Evolutionary conservation across 495 filamentous ascomycete genomes (phyloP), one percentile per base, ranked within the genome.

Genomic region (Penicillium egyptiacum): DNA sequence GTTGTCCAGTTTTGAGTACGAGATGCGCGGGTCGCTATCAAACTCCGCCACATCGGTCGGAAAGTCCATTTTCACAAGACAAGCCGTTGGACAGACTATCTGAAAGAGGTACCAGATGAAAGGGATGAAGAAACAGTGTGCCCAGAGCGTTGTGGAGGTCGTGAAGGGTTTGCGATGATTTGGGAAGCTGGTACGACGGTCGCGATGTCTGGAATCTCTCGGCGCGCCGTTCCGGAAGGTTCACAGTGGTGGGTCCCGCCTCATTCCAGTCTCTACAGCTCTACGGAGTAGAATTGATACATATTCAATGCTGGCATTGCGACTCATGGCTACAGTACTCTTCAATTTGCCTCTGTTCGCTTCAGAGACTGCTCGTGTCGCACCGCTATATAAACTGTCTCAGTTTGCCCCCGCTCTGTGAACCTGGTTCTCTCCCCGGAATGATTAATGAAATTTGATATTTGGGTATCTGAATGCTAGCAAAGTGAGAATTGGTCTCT

Each of bases 1-100:
- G 58, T 85, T 77, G 70, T 92, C 87, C 50, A 89, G 74, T 64
- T 85, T 88, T 4, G 89, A 94, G 74, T 85, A 96, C 0, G 90
- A 92, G 59, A 97, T 88, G 58, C 93, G 89, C 22, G 87, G 81
- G 67, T 98, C 93, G 54, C 76, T 74, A 56, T 88, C 86, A 69
- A 98, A 96, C 26, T 93, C 85, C 56, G 84, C 77, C 3, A 81
- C 81, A 58, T 90, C 81, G 49, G 81, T 84, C 19, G 90, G 90
- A 57, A 94, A 93, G 56, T 6, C 35, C 49, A 40, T 40, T 26
- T 39, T 17, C 22, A 23, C 9, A 3, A 11, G 31, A 5, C 26
- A 19, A 7, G 9, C 2, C 2, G 28, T 20, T 5, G 26, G 17
- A 8, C 16, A 20, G 30, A 20, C n/a, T 9, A n/a, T 9, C 14